phyloP scores from a whole-genome alignment of 2,329 filamentous ascomycete species.

The Sarocladiaceae sp. region DNA sequence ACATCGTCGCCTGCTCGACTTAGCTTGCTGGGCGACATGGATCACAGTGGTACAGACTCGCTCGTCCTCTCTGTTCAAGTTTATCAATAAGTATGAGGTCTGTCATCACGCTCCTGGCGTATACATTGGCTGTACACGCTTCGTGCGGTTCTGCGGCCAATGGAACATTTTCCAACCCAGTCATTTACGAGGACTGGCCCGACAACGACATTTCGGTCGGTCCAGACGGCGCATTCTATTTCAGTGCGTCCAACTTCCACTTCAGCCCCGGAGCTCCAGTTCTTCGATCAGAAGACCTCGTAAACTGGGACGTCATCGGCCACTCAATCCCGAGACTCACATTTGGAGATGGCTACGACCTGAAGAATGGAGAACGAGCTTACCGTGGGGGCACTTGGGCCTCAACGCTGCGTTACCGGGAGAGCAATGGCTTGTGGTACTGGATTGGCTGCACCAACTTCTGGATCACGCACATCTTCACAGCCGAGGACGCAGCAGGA shows the following conservation, averaged over 20 bases:
- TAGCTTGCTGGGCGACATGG: too few relatives aligned
- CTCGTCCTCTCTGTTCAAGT: too few relatives aligned
- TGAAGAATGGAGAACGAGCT: constrained; percentile 35
- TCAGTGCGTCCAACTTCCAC: not conserved
- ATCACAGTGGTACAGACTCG: too few relatives aligned
- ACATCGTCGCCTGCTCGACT: too few relatives aligned
- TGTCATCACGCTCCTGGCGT: too few relatives aligned
- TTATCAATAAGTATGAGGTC: too few relatives aligned
- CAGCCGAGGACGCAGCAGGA: constrained; percentile 32
- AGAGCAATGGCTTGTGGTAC: constrained; percentile 43
- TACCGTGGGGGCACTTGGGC: constrained; percentile 41
- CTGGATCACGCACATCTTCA: constrained; percentile 47
- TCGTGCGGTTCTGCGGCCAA: too few relatives aligned
- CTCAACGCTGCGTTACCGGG: constrained; percentile 42
- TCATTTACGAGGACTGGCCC: too few relatives aligned
- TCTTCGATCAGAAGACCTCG: not conserved
- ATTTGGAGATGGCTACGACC: constrained; percentile 37
- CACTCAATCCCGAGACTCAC: constrained; percentile 25
- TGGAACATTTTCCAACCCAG: too few relatives aligned
- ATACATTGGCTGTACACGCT: too few relatives aligned
- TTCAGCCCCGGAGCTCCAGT: not conserved
- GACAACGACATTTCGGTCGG: too few relatives aligned
- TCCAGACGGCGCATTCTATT: too few relatives aligned
- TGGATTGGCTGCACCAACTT: constrained; percentile 52
- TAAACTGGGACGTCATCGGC: not conserved